Evolutionary conservation across 1,284 basidiomycete genomes (phyloP).

Genomic region (Leccinum griseonigrum): DNA sequence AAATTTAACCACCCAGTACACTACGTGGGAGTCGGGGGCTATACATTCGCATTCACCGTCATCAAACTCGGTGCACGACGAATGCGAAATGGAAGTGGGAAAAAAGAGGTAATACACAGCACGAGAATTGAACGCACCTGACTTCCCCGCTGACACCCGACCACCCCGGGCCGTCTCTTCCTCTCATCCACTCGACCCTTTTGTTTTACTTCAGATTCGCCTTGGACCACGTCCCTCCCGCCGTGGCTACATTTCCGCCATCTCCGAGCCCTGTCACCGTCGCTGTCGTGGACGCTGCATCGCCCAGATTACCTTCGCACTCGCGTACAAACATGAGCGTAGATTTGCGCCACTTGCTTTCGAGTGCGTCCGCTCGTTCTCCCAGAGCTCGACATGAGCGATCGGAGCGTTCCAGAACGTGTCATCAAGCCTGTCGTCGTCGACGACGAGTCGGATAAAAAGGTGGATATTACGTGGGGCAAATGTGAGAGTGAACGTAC

Average conservation of each 20-base stretch:
- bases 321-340: background rate
- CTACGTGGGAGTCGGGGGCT: no score
- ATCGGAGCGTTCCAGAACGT: conserved; percentile 60
- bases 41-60: no score
- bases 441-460: conserved; percentile 44
- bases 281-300: no score
- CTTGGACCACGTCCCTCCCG: conserved; percentile 58
- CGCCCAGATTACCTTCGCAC: conserved; percentile 23
- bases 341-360: conserved; percentile 19
- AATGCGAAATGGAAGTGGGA: background rate
- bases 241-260: background rate
- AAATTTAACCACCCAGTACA: no score
- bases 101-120: background rate
- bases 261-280: background rate
- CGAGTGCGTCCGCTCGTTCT: background rate
- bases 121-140: conserved; percentile 48
- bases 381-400: conserved; percentile 52
- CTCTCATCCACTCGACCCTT: conserved; percentile 64
- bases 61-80: background rate
- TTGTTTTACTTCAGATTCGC: conserved; percentile 52
- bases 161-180: conserved; percentile 74
- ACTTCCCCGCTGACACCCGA: conserved; percentile 57
- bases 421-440: conserved; percentile 50
- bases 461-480: conserved; percentile 23
- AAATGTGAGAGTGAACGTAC: conserved; percentile 10